A percentile compares a stretch with the other conserved stretches of the same genome.
phyloP scores from a whole-genome alignment of 257 asterid species.

The Capsicum baccatum region DNA sequence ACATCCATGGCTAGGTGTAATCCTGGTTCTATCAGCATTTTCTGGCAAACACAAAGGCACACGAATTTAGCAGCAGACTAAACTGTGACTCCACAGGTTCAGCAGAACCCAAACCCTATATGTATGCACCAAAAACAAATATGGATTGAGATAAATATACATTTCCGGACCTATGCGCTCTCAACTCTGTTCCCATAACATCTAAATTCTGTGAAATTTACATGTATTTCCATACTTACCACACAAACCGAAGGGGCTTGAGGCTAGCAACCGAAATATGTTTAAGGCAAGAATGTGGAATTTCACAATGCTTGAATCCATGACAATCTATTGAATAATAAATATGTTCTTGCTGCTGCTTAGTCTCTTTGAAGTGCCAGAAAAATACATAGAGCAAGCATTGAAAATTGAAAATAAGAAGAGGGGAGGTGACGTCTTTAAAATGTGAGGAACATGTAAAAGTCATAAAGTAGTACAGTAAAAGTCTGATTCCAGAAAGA shows the following conservation, averaged over 20 bases:
- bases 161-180: background rate
- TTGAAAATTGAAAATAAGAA: background rate
- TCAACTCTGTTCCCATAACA: background rate
- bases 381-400: background rate
- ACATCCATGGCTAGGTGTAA: background rate
- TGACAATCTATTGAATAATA: background rate
- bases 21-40: conserved; percentile 8
- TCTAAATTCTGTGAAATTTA: background rate
- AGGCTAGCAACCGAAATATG: conserved; percentile 12
- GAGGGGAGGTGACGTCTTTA: conserved; percentile 16
- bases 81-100: background rate
- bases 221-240: conserved; percentile 13
- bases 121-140: background rate
- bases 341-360: background rate
- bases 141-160: background rate
- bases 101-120: background rate
- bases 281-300: conserved; percentile 19
- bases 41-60: background rate
- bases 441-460: conserved; percentile 17
- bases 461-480: conserved; percentile 1
- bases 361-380: background rate
- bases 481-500: conserved; percentile 1
- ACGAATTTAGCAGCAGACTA: background rate
- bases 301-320: conserved; percentile 24
- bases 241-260: background rate